phyloP scores from a whole-genome alignment of 2,329 filamentous ascomycete genomes.

The Akanthomyces lecanii region DNA sequence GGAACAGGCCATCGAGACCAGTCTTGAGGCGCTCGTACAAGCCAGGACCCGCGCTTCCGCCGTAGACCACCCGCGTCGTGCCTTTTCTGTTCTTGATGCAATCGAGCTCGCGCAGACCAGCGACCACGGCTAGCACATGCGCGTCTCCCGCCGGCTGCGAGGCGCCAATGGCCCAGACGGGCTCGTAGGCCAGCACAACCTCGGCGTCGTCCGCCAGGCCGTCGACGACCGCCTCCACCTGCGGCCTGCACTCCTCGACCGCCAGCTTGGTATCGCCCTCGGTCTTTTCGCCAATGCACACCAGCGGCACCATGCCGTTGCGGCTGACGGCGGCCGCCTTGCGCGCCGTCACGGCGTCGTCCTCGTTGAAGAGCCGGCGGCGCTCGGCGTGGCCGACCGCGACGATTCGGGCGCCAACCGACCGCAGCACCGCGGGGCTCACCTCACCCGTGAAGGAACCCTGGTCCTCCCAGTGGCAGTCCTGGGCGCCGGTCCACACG shows the following conservation, averaged over 20 bases:
- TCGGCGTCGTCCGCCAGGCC: conserved; percentile 59
- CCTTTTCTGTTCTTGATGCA: conserved; percentile 49
- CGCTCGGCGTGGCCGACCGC: conserved; percentile 81
- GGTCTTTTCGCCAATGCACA: conserved; percentile 74
- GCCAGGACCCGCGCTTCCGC: conserved; percentile 77
- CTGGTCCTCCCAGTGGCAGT: conserved; percentile 63
- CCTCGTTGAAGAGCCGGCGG: conserved; percentile 67
- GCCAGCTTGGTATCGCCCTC: conserved; percentile 50
- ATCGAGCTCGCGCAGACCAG: conserved; percentile 54
- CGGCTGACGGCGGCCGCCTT: conserved; percentile 66
- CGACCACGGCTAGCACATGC: conserved; percentile 68
- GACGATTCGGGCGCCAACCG: conserved; percentile 67
- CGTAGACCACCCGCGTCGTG: conserved; percentile 68
- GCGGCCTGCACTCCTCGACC: conserved; percentile 60
- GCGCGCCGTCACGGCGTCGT: conserved; percentile 60
- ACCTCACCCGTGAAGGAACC: conserved; percentile 78
- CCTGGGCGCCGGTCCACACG: conserved; percentile 67
- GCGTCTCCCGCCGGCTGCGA: conserved; percentile 64
- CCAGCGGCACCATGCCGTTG: conserved; percentile 69
- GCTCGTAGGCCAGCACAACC: conserved; percentile 78
- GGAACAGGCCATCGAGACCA: conserved; percentile 73
- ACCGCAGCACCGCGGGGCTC: conserved; percentile 61
- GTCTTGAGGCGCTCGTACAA: conserved; percentile 64
- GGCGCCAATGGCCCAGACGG: conserved; percentile 84
- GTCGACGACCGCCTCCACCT: conserved; percentile 61